Evolutionary conservation across 305 asterid species (phyloP).

Genomic region (Fraxinus ornus): DNA sequence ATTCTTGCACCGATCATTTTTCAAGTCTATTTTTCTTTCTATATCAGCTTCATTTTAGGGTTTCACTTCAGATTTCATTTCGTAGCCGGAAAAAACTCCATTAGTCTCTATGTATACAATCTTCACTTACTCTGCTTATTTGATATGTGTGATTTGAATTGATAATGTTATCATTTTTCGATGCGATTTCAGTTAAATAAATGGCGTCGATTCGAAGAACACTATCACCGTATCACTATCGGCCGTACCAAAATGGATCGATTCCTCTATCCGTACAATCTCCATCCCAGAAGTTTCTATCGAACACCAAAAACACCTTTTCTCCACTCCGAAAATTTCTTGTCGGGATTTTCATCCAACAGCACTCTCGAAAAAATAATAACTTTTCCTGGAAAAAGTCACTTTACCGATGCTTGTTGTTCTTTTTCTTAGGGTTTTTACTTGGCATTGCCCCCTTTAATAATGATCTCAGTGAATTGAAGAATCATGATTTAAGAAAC

Average conservation of each 20-base stretch:
- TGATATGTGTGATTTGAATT: conserved; percentile 19
- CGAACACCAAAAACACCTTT: conserved; percentile 44
- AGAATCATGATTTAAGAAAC: conserved; percentile 35
- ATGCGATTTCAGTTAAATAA: conserved; percentile 31
- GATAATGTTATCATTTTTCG: conserved; percentile 18
- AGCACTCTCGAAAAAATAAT: conserved; percentile 48
- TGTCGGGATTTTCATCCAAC: conserved; percentile 38
- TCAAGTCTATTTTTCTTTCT: neutral
- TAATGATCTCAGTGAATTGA: conserved; percentile 38
- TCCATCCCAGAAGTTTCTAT: conserved; percentile 60
- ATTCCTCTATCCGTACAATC: conserved; percentile 52
- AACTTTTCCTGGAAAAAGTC: conserved; percentile 57
- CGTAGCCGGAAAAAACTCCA: neutral
- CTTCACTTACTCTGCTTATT: conserved; percentile 23
- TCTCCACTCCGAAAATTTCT: conserved; percentile 53
- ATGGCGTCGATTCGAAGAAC: conserved; percentile 97
- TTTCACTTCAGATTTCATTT: conserved; percentile 1
- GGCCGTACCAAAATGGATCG: conserved; percentile 63
- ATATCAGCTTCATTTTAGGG: conserved; percentile 30
- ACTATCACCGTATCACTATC: conserved; percentile 67
- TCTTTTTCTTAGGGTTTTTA: conserved; percentile 75
- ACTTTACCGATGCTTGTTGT: conserved; percentile 55
- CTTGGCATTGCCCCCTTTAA: conserved; percentile 75
- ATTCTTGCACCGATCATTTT: neutral
- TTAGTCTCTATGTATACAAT: neutral